These are phyloP conservation scores for Ephemerocybe angulata DNA, from an alignment of 768 basidiomycete genomes.

Conservation along the genomic window DNA sequence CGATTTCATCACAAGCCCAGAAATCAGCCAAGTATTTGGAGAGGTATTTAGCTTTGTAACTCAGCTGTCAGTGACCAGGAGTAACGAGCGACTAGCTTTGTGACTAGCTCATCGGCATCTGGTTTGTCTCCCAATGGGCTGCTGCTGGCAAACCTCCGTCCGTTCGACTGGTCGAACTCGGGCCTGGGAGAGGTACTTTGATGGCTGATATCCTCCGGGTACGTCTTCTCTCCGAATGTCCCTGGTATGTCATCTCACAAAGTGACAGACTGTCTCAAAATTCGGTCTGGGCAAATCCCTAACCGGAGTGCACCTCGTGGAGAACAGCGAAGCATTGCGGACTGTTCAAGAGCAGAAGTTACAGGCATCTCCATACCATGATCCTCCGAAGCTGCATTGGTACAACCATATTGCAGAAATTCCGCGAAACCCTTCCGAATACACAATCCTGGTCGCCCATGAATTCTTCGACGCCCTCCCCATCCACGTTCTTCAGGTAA, in stretches of 20 bases:
- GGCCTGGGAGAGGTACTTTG: constrained; percentile 90
- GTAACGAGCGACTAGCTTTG: constrained; percentile 35
- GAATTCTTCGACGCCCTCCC: constrained; percentile 98
- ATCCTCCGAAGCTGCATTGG: constrained; percentile 53
- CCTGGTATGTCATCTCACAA: neutral
- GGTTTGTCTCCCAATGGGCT: constrained; percentile 78
- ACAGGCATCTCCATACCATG: constrained; percentile 23
- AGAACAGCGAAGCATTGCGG: constrained; percentile 71
- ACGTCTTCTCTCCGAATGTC: constrained; percentile 18
- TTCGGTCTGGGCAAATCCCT: constrained; percentile 35
- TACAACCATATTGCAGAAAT: constrained; percentile 72
- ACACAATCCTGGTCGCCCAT: constrained; percentile 88
- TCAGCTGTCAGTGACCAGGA: constrained; percentile 15
- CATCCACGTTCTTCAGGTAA: constrained; percentile 82
- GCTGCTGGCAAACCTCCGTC: constrained; percentile 42
- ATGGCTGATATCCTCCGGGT: constrained; percentile 89
- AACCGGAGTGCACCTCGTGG: constrained; percentile 70
- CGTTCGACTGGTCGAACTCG: constrained; percentile 83
- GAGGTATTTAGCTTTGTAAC: constrained; percentile 54
- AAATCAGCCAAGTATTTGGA: constrained; percentile 94
- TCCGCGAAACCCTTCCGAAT: constrained; percentile 42
- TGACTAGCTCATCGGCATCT: constrained; percentile 77
- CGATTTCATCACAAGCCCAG: constrained; percentile 95
- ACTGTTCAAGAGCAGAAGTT: constrained; percentile 58
- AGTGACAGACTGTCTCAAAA: constrained; percentile 47